Conservation (phyloP, 2,329 filamentous ascomycete species). For the Neodidymelliopsis sp. region DNA sequence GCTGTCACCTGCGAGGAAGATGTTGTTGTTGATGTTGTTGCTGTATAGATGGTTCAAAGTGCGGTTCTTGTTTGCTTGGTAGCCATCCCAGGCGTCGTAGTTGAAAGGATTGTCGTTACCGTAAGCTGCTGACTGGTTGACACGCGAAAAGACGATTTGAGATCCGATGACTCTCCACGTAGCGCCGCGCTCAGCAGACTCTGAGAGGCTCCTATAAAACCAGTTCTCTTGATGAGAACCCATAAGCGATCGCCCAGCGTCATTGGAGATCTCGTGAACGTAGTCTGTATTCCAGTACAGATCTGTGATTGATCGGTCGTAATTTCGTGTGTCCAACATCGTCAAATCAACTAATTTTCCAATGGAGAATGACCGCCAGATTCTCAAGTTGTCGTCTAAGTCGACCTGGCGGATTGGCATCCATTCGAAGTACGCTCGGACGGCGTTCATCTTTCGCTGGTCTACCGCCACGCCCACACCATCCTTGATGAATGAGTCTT, state of each 20-base stretch:
- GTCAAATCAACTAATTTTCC: slow-evolving; percentile 53
- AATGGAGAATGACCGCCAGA: slow-evolving; percentile 53
- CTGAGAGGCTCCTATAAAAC: slow-evolving; percentile 60
- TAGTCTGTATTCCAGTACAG: slow-evolving; percentile 68
- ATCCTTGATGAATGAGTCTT: slow-evolving; percentile 50
- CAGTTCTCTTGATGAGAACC: slow-evolving; percentile 76
- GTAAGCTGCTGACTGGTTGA: slow-evolving; percentile 58
- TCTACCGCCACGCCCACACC: slow-evolving; percentile 51
- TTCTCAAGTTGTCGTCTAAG: slow-evolving; percentile 54
- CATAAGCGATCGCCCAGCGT: slow-evolving; percentile 74
- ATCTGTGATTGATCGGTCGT: slow-evolving; percentile 54
- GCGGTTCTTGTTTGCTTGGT: slow-evolving; percentile 73
- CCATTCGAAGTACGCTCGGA: slow-evolving; percentile 56
- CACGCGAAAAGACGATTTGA: slow-evolving; percentile 71
- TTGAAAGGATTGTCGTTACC: slow-evolving; percentile 58
- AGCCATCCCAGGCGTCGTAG: slow-evolving; percentile 71
- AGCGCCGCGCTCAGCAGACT: slow-evolving; percentile 69
- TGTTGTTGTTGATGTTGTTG: slow-evolving; percentile 74
- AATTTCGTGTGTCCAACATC: slow-evolving; percentile 54
- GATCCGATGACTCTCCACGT: slow-evolving; percentile 76
- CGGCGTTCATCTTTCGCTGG: slow-evolving; percentile 57
- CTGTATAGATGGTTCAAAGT: slow-evolving; percentile 72
- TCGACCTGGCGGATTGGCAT: slow-evolving; percentile 55
- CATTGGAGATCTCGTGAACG: slow-evolving; percentile 68
- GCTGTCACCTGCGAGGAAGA: slow-evolving; percentile 74